Base-by-base conservation (phyloP, 129 eudicot species). In the Rutidosis leptorrhynchoides region DNA sequence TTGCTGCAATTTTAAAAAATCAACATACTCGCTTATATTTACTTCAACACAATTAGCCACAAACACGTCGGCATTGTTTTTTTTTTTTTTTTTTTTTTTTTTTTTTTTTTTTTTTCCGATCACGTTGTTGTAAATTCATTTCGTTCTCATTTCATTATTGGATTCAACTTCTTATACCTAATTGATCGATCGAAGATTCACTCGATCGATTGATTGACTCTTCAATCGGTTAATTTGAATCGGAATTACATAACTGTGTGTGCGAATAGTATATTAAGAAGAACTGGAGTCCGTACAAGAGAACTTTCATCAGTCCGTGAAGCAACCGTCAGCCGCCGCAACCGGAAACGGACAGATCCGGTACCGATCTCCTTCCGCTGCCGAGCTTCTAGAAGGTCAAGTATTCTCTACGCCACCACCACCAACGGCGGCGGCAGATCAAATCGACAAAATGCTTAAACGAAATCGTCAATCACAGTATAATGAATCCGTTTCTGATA, bases 361-460 rank as follows among this genome's bases (percentile, higher is more conserved):
- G 56, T 93, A 85, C 72, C 84, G 99, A 72, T 88, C 99, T 16
- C 99, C 96, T 7, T 89, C 96, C 26, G 87, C 94, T 12, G 85
- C 96, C 12, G 96, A 89, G 60, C 87, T 89, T 27, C 77, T 82
- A 7, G 90, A 87, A 59, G 77, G 71, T 10, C 90, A 87, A 65
- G 70, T 62, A 19, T 69, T 52, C 60, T 25, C 71, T 28, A 42
- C 78, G 17, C 62, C 82, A 11, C 62, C 78, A 21, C 29, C 70
- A 22, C 21, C 30, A 8, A 5, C 42, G 42, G 42, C 42, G 14
- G 42, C 46, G 58, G 64, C 86, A 45, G 68, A 80, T 70, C 81
- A 75, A 66, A 73, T 75, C 65, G 96, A 92, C 73, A 89, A 89
- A 62, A 80, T 77, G 65, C 61, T 74, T 22, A 88, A 78, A 74